Base-by-base conservation (phyloP, 768 basidiomycete species). In the Pulveroboletus sp. region DNA sequence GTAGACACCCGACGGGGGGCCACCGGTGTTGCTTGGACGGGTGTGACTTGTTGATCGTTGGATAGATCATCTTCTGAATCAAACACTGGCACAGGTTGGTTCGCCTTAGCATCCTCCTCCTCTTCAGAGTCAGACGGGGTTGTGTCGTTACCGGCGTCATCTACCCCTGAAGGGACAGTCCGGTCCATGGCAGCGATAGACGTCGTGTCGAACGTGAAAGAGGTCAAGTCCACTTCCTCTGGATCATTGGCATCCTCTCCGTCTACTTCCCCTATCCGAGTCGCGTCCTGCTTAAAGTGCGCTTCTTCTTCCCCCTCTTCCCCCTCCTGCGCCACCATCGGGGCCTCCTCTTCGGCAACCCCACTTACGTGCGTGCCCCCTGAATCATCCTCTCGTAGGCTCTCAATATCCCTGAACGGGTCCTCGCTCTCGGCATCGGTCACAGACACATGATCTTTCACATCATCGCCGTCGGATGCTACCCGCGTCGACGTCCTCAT, bases 401-500 rank as follows among this genome's bases (percentile, higher is more conserved):
- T 93, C 62, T 95, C 94, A 45, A 97, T 87, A 58, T 94, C 94
- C 27, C 81, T 80, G 68, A 97, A 97, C 8, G 91, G 89, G 71
- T 97, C 94, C 57, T 91, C 90, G 52, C 87, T 89, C 36, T 77
- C 74, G 35, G 77, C 73, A 71, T 60, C 51, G 64, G 66, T 57
- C 53, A 63, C 52, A 45, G 61, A 45, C 45, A 63, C 47, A 48
- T 70, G 52, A 56, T 72, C 55, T 48, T 47, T 58, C 21, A 65
- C 52, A 34, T 68, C 66, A 45, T 69, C 66, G 19, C 36, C 53
- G 11, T 59, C 71, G 2, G 60, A 56, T 4, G 65, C 63, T 5
- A 64, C 64, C 20, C 67, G 61, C 8, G 73, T 72, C 1, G 77
- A 73, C 23, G 73, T 79, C 70, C 84, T 87, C 46, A 91, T 83